phyloP scores from a whole-genome alignment of 192 early-diverging fungal species.

The Powellomyces hirtus region DNA sequence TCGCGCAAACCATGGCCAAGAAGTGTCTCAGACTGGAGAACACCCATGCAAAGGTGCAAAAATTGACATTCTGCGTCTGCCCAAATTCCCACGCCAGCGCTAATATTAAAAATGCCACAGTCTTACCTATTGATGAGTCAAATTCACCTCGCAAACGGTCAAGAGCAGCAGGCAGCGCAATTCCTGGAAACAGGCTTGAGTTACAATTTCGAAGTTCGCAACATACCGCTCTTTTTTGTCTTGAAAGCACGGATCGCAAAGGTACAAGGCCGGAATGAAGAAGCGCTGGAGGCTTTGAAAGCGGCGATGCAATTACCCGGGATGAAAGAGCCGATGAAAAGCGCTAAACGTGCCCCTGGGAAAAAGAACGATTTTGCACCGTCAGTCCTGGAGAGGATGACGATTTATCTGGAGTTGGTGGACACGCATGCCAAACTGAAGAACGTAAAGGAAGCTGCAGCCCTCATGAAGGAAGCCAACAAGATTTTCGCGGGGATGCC shows the following conservation, averaged over 20 bases:
- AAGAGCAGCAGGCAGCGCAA: constrained; percentile 30
- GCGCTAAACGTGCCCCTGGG: constrained; percentile 6
- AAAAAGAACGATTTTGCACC: constrained; percentile 20
- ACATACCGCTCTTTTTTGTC: constrained; percentile 40
- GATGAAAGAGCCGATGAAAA: constrained; percentile 32
- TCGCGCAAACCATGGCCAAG: constrained; percentile 27
- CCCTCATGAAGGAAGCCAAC: constrained; percentile 44
- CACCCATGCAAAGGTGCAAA: constrained; percentile 37
- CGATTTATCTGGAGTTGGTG: constrained; percentile 43
- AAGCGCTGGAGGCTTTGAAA: constrained; percentile 36
- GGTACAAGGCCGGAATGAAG: constrained; percentile 34
- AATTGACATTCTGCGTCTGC: too few species aligned
- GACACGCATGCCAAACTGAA: constrained; percentile 42
- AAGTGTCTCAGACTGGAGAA: constrained; percentile 42
- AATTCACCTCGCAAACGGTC: constrained; percentile 39
- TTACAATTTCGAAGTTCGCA: constrained; percentile 52
- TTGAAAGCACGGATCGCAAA: constrained; percentile 45
- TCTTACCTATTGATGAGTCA: constrained; percentile 43
- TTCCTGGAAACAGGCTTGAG: constrained; percentile 54
- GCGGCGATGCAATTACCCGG: constrained; percentile 36
- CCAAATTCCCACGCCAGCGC: not conserved
- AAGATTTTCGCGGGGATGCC: constrained; percentile 38
- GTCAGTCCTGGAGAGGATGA: constrained; percentile 30
- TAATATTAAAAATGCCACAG: constrained; percentile 1
- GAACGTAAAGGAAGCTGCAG: constrained; percentile 36